These are phyloP conservation scores for Neocallimastix lanati DNA, from an alignment of 192 early-diverging fungal genomes.

Conservation along the genomic window DNA sequence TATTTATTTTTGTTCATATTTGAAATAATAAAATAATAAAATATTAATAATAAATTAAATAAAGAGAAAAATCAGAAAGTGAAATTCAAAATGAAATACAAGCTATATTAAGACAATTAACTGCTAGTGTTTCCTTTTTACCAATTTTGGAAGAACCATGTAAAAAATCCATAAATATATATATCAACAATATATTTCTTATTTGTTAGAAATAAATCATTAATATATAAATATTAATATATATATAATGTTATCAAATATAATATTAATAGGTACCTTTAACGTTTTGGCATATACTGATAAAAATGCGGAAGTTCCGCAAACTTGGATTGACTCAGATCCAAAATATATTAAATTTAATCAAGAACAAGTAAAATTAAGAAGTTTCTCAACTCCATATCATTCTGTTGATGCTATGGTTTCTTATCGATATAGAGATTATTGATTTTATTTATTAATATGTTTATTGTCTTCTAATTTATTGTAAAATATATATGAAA, in stretches of 20 bases:
- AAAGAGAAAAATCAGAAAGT: slow-evolving; percentile 29
- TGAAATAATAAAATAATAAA: too few species aligned
- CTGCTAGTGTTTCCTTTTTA: slow-evolving; percentile 72
- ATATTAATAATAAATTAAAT: not conserved
- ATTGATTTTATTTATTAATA: too few species aligned
- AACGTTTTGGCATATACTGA: slow-evolving; percentile 80
- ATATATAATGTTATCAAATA: too few species aligned
- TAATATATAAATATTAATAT: too few species aligned
- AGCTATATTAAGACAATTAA: slow-evolving; percentile 82
- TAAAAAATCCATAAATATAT: slow-evolving; percentile 9
- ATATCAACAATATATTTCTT: too few species aligned
- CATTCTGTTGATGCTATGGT: slow-evolving; percentile 78
- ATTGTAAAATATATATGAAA: too few species aligned
- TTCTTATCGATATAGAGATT: slow-evolving; percentile 52
- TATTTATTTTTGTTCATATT: too few species aligned
- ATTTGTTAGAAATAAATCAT: too few species aligned
- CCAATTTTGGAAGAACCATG: slow-evolving; percentile 74
- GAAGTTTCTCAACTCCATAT: slow-evolving; percentile 64
- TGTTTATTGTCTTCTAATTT: too few species aligned
- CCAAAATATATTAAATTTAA: slow-evolving; percentile 54
- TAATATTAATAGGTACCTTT: slow-evolving; percentile 46
- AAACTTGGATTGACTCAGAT: slow-evolving; percentile 69
- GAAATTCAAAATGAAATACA: slow-evolving; percentile 60
- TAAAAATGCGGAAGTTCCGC: slow-evolving; percentile 65
- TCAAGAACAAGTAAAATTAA: slow-evolving; percentile 64